Conservation (phyloP, 495 filamentous ascomycete species). For the Neurospora africana region DNA sequence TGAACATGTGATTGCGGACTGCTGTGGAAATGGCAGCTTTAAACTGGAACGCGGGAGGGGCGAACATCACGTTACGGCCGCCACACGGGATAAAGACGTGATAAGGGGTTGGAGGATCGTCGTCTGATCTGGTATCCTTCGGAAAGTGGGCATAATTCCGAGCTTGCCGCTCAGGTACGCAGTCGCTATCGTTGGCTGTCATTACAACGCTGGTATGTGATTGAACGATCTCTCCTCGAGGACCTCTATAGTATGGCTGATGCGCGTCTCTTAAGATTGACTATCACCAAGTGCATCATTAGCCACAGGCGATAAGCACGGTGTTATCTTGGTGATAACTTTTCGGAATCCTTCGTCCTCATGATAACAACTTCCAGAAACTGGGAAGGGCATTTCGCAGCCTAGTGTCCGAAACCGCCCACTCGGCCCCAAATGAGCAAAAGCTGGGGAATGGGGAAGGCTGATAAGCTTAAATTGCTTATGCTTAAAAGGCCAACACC, state of each 20-base stretch:
- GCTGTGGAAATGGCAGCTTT: neutral
- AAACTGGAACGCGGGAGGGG: neutral
- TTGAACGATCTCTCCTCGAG: neutral
- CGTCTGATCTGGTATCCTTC: neutral
- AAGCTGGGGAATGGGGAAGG: neutral
- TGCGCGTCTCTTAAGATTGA: neutral
- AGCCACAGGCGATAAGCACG: neutral
- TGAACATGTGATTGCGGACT: neutral
- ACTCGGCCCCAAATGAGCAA: neutral
- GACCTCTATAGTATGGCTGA: neutral
- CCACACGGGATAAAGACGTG: neutral
- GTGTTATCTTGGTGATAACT: neutral
- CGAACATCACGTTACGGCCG: neutral
- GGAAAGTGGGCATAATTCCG: neutral
- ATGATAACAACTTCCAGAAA: neutral
- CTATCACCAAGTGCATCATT: neutral
- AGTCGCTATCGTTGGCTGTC: neutral
- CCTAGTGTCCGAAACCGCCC: neutral
- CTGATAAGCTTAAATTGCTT: neutral
- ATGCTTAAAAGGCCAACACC: neutral
- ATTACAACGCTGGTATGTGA: neutral
- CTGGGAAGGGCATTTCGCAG: neutral
- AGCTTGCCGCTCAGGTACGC: neutral
- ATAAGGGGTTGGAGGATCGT: neutral
- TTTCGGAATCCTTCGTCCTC: neutral